Evolutionary conservation across 2,329 filamentous ascomycete genomes (phyloP), one percentile per base, ranked within the genome.

Genomic region (Ceratocystis diversiconidia): DNA sequence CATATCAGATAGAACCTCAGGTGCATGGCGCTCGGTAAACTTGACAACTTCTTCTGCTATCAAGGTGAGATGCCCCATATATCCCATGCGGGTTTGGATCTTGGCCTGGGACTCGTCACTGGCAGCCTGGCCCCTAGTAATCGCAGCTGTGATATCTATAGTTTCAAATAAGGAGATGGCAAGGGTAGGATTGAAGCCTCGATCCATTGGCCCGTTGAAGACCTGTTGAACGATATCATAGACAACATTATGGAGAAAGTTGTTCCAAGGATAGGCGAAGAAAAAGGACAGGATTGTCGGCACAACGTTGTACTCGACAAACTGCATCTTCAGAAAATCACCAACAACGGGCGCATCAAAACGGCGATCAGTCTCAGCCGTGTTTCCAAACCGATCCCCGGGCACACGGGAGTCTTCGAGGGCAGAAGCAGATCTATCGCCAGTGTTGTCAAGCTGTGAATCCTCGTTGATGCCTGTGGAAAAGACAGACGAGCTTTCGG

Each of bases 171-270:
- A 84, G 70, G 95, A 92, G 67, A 96, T 87, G 12, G 94, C 92
- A 63, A 99, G 79, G 61, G 85, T 87, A 10, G 90, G 86, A 75
- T 99, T 99, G 77, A 88, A 96, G 32, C 94, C 92, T 68, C 91
- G 88, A 71, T 97, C 92, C 89, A 99, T 96, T 0, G 91, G 91
- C 7, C 94, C 94, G 73, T 99, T 99, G 75, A 99, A 97, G 0
- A 99, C 94, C 78, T 99, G 94, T 75, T 99, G 94, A 55, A 99
- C 90, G 72, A 99, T 92, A 74, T 99, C 94, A 73, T 99, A 99
- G 61, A 99, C 94, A 55, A 99, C 94, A 72, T 99, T 99, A 76
- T 99, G 94, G 57, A 99, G 82, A 73, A 99, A 99, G 75, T 99
- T 99, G 76, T 99, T 99, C 94, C 94, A 99, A 0, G 94, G 92